Base-by-base conservation (phyloP, 2,329 filamentous ascomycete genomes). In the Microcyclospora tardicrescens region DNA sequence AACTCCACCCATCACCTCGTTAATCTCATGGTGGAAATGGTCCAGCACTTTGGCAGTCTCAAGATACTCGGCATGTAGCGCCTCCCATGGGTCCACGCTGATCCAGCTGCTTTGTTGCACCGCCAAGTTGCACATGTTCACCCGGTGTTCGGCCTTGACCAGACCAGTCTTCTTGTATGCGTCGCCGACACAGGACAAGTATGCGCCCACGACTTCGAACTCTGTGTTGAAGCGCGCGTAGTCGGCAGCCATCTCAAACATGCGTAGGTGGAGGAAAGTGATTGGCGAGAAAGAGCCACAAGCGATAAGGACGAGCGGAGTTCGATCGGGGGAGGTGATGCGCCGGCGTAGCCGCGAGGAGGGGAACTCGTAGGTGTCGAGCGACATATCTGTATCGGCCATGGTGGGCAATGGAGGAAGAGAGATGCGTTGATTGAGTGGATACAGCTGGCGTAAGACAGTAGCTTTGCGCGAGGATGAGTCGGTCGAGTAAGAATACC, bases 11-110 rank as follows among this genome's bases (percentile, higher is more conserved):
- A 79, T 67, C 33, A 84, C 73, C 16, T 75, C 72, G 58, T 95
- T 94, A 57, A 95, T 84, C 59, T 95, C 85, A 56, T 89, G 66
- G 49, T 93, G 79, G 52, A 95, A 91, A 62, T 95, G 89, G 55
- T 93, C 85, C 35, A 95, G 69, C 31, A 94, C 87, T 51, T 81
- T 75, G 30, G 87, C 89, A 1, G 89, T 96, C 12, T 86, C 85
- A 45, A 85, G 79, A 58, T 94, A 96, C 48, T 82, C 72, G 54
- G 79, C 75, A 63, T 93, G 78, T 52, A 81, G 68, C n/a, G 84
- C 82, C 67, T 94, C 87, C 80, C 83, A 93, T 0, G 82, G 77
- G 57, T 93, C 85, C 34, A 91, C 83, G 34, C 85, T 85, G 43
- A 93, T 68, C 79, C 82, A 86, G 51, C 77, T 76, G 36, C 79